These are phyloP conservation scores for Corylus heterophylla DNA, from an alignment of 306 rosid species.

Conservation along the genomic window DNA sequence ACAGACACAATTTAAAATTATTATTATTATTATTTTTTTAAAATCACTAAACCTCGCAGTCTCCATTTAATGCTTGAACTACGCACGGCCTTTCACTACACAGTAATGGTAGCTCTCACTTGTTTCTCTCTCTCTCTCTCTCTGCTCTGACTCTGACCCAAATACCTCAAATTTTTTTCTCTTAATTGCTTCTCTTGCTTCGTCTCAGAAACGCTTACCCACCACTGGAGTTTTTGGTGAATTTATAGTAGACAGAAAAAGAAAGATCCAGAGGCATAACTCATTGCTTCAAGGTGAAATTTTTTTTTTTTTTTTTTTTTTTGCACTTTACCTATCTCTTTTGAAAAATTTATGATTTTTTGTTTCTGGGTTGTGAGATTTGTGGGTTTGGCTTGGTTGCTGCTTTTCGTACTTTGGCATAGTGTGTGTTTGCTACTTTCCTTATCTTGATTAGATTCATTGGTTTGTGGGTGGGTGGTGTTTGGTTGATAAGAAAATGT, in stretches of 20 bases:
- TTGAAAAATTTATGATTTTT: background rate
- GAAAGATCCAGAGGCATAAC: background rate
- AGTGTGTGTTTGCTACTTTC: slow-evolving; percentile 3
- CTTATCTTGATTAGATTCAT: background rate
- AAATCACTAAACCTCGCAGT: slow-evolving; percentile 8
- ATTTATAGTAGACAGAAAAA: background rate
- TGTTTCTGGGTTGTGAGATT: slow-evolving; percentile 8
- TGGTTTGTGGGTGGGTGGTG: background rate
- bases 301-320: too few species aligned
- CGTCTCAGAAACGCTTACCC: background rate
- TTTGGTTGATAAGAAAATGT: slow-evolving; percentile 26
- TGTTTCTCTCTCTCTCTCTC: slow-evolving; percentile 4
- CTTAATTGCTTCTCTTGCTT: background rate
- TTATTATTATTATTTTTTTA: background rate
- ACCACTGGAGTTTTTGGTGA: background rate
- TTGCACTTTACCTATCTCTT: background rate
- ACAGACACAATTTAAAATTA: background rate
- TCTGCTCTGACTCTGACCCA: background rate
- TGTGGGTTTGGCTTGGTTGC: background rate
- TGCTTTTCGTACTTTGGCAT: background rate
- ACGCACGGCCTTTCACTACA: slow-evolving; percentile 5
- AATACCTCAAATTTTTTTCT: background rate
- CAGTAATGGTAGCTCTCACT: background rate
- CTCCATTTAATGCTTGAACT: slow-evolving; percentile 38
- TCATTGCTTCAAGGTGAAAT: slow-evolving; percentile 31